phyloP scores from a whole-genome alignment of 176 grass and related monocot genomes.

The Eleusine coracana region DNA sequence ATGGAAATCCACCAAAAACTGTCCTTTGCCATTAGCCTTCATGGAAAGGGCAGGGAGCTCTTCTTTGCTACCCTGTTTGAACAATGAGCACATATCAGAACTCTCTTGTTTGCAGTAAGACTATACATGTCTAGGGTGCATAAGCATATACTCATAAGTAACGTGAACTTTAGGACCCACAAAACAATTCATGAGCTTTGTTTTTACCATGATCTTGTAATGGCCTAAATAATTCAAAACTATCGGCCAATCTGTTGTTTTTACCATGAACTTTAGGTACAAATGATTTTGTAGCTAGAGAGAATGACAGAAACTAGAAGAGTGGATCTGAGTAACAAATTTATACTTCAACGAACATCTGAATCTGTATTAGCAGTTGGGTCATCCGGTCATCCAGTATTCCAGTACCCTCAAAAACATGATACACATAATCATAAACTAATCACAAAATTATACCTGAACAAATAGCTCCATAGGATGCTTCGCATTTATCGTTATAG shows the following conservation, averaged over 20 bases:
- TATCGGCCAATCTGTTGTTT: not conserved
- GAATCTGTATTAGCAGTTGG: not conserved
- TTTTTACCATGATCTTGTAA: constrained; percentile 21
- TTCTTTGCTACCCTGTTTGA: constrained; percentile 87
- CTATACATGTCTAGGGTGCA: not conserved
- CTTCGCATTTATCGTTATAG: constrained; percentile 40
- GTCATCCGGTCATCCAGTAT: not conserved
- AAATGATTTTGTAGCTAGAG: not conserved
- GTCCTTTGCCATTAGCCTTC: constrained; percentile 57
- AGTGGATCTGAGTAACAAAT: not conserved
- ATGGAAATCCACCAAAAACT: constrained; percentile 88
- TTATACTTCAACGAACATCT: not conserved
- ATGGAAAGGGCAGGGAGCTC: constrained; percentile 71
- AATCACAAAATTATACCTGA: constrained; percentile 50
- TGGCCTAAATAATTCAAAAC: not conserved
- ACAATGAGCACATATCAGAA: constrained; percentile 11
- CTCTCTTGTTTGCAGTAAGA: constrained; percentile 29
- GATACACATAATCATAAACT: constrained; percentile 1
- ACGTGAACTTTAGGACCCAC: not conserved
- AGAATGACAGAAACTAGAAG: not conserved
- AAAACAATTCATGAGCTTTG: not conserved
- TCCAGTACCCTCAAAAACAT: not conserved
- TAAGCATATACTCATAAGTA: not conserved
- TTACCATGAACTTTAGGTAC: constrained; percentile 6
- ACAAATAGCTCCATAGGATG: constrained; percentile 71